Evolutionary conservation across 768 basidiomycete species (phyloP).

Genomic region (Cyclocybe cylindracea): DNA sequence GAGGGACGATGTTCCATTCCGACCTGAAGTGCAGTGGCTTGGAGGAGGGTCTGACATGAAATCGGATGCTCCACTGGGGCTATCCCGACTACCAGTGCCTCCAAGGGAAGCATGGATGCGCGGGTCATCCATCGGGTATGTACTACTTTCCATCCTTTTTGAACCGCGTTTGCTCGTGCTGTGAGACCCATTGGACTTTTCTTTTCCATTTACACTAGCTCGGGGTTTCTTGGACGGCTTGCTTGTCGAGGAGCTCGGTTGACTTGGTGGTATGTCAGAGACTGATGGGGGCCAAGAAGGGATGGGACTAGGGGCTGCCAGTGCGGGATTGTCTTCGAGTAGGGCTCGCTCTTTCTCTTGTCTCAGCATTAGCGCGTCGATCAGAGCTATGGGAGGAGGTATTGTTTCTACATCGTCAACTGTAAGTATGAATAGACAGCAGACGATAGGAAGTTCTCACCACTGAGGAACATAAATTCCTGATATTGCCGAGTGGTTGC

Average conservation of each 20-base stretch:
- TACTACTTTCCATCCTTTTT: slow-evolving; percentile 9
- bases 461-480: slow-evolving; percentile 74
- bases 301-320: slow-evolving; percentile 32
- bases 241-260: slow-evolving; percentile 12
- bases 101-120: not conserved
- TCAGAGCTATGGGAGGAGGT: slow-evolving; percentile 58
- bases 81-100: not conserved
- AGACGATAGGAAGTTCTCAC: slow-evolving; percentile 1
- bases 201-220: slow-evolving; percentile 36
- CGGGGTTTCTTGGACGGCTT: slow-evolving; percentile 30
- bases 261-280: slow-evolving; percentile 22
- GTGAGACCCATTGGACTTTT: slow-evolving; percentile 26
- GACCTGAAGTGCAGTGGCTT: slow-evolving; percentile 15
- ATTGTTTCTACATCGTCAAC: slow-evolving; percentile 54
- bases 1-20: slow-evolving; percentile 12
- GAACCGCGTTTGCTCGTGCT: slow-evolving; percentile 22
- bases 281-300: slow-evolving; percentile 17
- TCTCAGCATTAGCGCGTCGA: slow-evolving; percentile 55
- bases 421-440: not conserved
- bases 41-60: not conserved
- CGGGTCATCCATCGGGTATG: not conserved
- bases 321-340: slow-evolving; percentile 61
- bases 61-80: not conserved
- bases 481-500: slow-evolving; percentile 59
- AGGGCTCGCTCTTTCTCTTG: slow-evolving; percentile 30